phyloP scores from a whole-genome alignment of 2,329 filamentous ascomycete species.

The Clarireedia homoeocarpa region DNA sequence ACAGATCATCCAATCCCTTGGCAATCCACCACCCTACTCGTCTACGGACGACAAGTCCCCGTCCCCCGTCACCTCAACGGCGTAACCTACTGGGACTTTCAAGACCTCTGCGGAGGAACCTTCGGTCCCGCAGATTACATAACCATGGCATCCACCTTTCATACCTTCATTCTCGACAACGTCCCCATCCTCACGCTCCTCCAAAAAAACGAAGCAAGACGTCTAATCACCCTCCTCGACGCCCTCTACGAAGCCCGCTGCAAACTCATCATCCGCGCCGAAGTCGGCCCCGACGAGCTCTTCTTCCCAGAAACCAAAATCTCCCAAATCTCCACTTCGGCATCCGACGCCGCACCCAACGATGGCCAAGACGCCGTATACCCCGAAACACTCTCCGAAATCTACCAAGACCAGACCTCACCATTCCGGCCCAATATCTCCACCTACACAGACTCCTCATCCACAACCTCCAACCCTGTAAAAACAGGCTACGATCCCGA shows the following conservation, averaged over 20 bases:
- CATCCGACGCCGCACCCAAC: conserved; percentile 31
- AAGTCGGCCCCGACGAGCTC: conserved; percentile 60
- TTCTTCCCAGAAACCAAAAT: conserved; percentile 60
- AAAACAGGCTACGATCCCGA: conserved; percentile 47
- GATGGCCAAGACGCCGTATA: conserved; percentile 45
- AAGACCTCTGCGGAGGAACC: conserved; percentile 53
- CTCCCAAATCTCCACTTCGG: conserved; percentile 5
- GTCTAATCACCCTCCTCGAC: conserved; percentile 74
- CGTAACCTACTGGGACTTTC: conserved; percentile 58
- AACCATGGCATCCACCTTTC: conserved; percentile 69
- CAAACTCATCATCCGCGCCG: conserved; percentile 63
- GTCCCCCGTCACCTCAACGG: conserved; percentile 52
- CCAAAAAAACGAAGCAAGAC: conserved; percentile 72
- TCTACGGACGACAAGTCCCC: conserved; percentile 57
- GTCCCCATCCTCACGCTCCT: conserved; percentile 59
- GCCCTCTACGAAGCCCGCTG: conserved; percentile 77
- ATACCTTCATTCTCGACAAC: conserved; percentile 66
- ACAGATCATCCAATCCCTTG: conserved; percentile 32
- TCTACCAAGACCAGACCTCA: conserved; percentile 68
- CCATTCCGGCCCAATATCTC: conserved; percentile 76
- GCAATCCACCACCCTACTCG: conserved; percentile 36
- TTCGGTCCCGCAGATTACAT: conserved; percentile 80
- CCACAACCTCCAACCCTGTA: conserved; percentile 8
- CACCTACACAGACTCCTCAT: conserved; percentile 42
- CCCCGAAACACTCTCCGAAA: conserved; percentile 61